Conservation (phyloP, 371 early-diverging fungal genomes). For the Dipsacomyces acuminosporus region DNA sequence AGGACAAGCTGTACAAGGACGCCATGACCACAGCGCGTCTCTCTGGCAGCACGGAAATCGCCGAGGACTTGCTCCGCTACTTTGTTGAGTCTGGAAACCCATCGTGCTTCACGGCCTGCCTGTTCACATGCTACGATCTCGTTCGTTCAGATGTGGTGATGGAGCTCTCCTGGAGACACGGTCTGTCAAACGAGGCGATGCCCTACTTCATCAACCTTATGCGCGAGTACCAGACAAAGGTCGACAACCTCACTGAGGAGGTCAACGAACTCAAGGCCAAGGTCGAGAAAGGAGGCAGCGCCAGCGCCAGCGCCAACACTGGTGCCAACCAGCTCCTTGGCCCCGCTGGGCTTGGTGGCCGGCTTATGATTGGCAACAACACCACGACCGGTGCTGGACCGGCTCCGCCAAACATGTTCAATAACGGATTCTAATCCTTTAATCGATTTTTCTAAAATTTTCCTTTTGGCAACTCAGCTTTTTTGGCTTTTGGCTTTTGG, state of each 20-base stretch:
- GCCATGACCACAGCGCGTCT: constrained; percentile 95
- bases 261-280: constrained; percentile 53
- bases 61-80: constrained; percentile 88
- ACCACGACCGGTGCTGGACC: constrained; percentile 4
- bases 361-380: constrained; percentile 40
- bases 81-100: constrained; percentile 86
- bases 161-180: constrained; percentile 90
- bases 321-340: constrained; percentile 42
- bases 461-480: not conserved
- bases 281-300: constrained; percentile 34
- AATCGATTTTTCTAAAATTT: not conserved
- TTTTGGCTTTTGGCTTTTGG: too few species aligned
- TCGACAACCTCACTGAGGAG: constrained; percentile 52
- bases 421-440: constrained; percentile 32
- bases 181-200: constrained; percentile 87
- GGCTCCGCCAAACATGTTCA: constrained; percentile 8
- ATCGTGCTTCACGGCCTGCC: constrained; percentile 89
- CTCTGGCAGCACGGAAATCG: constrained; percentile 77
- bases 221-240: constrained; percentile 74
- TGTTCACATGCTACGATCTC: constrained; percentile 90
- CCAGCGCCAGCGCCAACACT: constrained; percentile 7
- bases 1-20: constrained; percentile 93
- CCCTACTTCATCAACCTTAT: constrained; percentile 90
- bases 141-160: constrained; percentile 89
- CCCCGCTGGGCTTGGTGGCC: constrained; percentile 44